Percentiles rank a stretch among this genome's conserved stretches.
Evolutionary conservation across 345 rosid genomes (phyloP).

Genomic region (Rubroshorea leprosula): DNA sequence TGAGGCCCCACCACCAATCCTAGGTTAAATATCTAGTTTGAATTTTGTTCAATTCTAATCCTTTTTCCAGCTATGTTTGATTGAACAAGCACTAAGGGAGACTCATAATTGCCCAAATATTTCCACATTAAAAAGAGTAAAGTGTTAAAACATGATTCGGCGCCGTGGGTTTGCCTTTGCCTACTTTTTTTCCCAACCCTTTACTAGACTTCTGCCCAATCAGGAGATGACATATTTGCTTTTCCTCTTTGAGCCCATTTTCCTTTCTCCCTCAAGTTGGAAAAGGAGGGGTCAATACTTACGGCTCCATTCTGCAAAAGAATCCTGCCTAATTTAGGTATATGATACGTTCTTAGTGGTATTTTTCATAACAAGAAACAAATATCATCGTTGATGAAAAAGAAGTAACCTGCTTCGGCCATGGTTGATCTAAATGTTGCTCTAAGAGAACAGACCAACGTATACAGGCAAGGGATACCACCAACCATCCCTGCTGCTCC

Average conservation of each 20-base stretch:
- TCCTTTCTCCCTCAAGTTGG: background rate
- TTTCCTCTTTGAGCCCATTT: background rate
- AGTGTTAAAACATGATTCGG: background rate
- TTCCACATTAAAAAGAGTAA: background rate
- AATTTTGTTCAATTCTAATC: too few species aligned
- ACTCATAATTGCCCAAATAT: background rate
- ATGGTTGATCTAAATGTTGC: too few species aligned
- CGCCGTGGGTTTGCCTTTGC: background rate
- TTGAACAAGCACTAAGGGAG: background rate
- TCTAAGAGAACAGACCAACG: too few species aligned
- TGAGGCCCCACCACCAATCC: conserved; percentile 1
- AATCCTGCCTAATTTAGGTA: background rate
- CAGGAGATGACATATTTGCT: background rate
- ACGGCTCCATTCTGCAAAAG: background rate
- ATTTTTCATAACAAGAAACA: too few species aligned
- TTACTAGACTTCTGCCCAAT: background rate
- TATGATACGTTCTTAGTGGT: background rate
- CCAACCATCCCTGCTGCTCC: too few species aligned
- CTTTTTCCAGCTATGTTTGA: background rate
- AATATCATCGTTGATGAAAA: too few species aligned
- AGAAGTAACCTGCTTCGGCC: too few species aligned
- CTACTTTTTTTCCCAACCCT: background rate
- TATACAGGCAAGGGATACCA: too few species aligned
- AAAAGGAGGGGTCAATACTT: background rate
- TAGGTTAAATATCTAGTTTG: background rate